phyloP scores from a whole-genome alignment of 2,329 filamentous ascomycete species.

The Bipolaris bicolor region DNA sequence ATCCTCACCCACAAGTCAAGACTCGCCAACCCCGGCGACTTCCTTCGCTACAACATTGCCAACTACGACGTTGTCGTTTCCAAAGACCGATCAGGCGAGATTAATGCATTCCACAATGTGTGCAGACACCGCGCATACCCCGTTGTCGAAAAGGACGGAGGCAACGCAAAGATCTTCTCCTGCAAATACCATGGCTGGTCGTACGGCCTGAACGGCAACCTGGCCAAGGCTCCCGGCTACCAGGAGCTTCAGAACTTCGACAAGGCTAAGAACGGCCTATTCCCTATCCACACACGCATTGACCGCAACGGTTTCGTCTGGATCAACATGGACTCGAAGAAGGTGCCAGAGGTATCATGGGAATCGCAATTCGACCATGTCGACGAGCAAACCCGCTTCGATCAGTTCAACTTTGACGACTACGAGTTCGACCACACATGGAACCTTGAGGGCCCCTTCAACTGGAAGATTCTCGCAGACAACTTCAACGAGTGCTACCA shows the following conservation, averaged over 20 bases:
- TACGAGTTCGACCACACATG: constrained; percentile 57
- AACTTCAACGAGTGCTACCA: constrained; percentile 73
- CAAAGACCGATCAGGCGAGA: constrained; percentile 45
- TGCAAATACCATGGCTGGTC: constrained; percentile 58
- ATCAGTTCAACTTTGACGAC: constrained; percentile 42
- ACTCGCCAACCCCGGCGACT: constrained; percentile 61
- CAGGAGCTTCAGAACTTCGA: constrained; percentile 50
- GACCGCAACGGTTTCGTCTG: constrained; percentile 46
- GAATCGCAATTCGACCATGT: constrained; percentile 39
- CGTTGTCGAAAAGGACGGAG: constrained; percentile 47
- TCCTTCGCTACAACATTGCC: constrained; percentile 57
- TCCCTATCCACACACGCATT: constrained; percentile 44
- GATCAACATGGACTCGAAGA: constrained; percentile 46
- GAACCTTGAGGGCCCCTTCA: constrained; percentile 41
- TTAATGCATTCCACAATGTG: constrained; percentile 54
- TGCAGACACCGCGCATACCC: constrained; percentile 56
- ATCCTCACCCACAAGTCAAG: constrained; percentile 61
- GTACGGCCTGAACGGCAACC: constrained; percentile 51
- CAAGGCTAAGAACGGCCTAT: constrained; percentile 46
- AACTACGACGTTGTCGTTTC: constrained; percentile 53
- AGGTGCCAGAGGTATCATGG: constrained; percentile 40
- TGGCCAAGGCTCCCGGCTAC: constrained; percentile 54
- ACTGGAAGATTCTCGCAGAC: constrained; percentile 53
- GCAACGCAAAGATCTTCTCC: constrained; percentile 49
- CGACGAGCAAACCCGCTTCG: constrained; percentile 44